These are phyloP conservation scores for Paramecium primaurelia DNA, from an alignment of 73 alveolate genomes.

Conservation along the genomic window DNA sequence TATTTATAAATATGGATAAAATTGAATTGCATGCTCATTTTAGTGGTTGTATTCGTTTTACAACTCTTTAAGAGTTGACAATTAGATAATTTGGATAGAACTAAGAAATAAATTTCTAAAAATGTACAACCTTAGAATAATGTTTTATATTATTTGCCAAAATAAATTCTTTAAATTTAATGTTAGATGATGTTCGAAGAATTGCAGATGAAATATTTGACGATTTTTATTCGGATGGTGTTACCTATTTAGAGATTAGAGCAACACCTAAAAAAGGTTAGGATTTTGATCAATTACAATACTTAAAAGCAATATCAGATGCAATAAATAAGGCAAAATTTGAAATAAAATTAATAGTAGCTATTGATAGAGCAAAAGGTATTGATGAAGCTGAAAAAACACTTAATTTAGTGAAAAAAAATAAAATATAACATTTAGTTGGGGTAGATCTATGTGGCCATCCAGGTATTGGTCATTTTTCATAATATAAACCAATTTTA, in stretches of 20 bases:
- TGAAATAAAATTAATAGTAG: slow-evolving; percentile 72
- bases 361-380: slow-evolving; percentile 77
- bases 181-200: slow-evolving; percentile 66
- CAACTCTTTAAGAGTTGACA: slow-evolving; percentile 82
- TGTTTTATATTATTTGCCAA: slow-evolving; percentile 79
- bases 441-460: slow-evolving; percentile 94
- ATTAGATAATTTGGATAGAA: slow-evolving; percentile 68
- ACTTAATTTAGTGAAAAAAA: slow-evolving; percentile 69
- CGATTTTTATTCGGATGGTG: slow-evolving; percentile 82
- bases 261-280: slow-evolving; percentile 85
- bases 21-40: slow-evolving; percentile 94
- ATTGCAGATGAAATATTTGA: slow-evolving; percentile 81
- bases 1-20: not conserved
- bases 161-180: slow-evolving; percentile 70
- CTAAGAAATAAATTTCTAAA: slow-evolving; percentile 63
- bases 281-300: slow-evolving; percentile 73
- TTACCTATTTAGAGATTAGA: slow-evolving; percentile 85
- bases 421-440: slow-evolving; percentile 64
- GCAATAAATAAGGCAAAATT: slow-evolving; percentile 67
- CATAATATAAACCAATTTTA: slow-evolving; percentile 56
- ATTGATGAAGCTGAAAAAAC: slow-evolving; percentile 77
- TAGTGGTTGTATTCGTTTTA: slow-evolving; percentile 85
- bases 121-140: slow-evolving; percentile 64
- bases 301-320: slow-evolving; percentile 70
- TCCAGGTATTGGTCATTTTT: slow-evolving; percentile 75